Percentiles rank a stretch among this genome's conserved stretches.
phyloP scores from a whole-genome alignment of 495 filamentous ascomycete genomes.

The Parachaetomium inaequale region DNA sequence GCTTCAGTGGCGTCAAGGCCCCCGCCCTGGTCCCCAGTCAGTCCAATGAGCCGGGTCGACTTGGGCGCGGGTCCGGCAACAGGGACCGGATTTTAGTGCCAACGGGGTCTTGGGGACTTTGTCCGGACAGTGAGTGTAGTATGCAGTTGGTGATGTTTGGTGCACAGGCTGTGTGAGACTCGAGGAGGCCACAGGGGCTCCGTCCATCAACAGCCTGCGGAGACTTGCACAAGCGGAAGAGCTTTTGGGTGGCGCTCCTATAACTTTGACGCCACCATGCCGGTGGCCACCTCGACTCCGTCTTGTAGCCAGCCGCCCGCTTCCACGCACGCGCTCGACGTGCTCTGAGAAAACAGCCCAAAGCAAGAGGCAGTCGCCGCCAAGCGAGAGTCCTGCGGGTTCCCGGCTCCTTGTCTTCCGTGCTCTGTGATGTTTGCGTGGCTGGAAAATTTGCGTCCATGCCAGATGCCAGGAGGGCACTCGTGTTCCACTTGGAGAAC shows the following conservation, averaged over 20 bases:
- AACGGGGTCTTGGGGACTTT: not conserved
- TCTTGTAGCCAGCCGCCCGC: not conserved
- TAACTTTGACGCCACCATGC: conserved; percentile 8
- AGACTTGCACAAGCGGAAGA: conserved; percentile 2
- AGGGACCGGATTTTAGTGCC: not conserved
- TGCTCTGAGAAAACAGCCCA: not conserved
- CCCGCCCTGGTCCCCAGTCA: not conserved
- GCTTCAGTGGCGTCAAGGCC: not conserved
- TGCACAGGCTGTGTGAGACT: conserved; percentile 10
- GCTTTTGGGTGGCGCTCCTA: not conserved
- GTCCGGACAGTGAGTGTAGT: not conserved
- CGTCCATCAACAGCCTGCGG: too few species aligned
- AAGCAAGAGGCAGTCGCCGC: not conserved
- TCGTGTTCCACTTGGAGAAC: not conserved
- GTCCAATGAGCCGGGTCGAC: conserved; percentile 8
- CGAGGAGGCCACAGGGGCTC: not conserved
- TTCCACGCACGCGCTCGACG: not conserved
- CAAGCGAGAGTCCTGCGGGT: not conserved
- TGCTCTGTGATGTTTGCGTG: conserved; percentile 1
- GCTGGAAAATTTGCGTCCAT: not conserved
- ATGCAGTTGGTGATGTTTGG: conserved; percentile 3
- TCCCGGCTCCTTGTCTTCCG: not conserved
- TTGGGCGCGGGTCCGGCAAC: conserved; percentile 3
- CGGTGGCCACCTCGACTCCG: not conserved
- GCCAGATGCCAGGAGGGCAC: not conserved